phyloP scores from a whole-genome alignment of 768 basidiomycete genomes.

The Daedaleopsis nitida region DNA sequence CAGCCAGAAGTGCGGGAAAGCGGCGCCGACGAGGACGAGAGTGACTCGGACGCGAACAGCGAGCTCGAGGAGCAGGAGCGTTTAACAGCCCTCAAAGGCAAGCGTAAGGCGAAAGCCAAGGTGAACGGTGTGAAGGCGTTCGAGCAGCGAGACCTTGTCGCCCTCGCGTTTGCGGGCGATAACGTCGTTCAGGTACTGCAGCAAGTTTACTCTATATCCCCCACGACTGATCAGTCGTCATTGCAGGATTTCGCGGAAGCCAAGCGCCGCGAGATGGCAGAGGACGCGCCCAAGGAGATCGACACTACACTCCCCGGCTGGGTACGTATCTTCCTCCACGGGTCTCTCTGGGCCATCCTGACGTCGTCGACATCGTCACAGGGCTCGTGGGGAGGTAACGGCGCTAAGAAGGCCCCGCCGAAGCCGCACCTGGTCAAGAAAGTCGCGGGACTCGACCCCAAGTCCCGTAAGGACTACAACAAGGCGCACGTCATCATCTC shows the following conservation, averaged over 20 bases:
- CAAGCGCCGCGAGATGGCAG: constrained; percentile 80
- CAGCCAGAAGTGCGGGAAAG: constrained; percentile 1
- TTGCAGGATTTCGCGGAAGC: constrained; percentile 81
- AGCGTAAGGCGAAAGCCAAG: constrained; percentile 47
- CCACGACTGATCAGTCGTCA: not conserved
- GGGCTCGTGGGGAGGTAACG: constrained; percentile 92
- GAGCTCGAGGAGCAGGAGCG: constrained; percentile 74
- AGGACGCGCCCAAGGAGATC: constrained; percentile 84
- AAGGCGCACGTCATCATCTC: constrained; percentile 93
- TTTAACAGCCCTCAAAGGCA: constrained; percentile 34
- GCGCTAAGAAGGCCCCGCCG: constrained; percentile 58
- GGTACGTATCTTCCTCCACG: constrained; percentile 53
- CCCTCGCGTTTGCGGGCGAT: constrained; percentile 95
- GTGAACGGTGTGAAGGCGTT: constrained; percentile 61
- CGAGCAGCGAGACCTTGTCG: constrained; percentile 89
- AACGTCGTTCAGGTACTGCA: constrained; percentile 80
- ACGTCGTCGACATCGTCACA: constrained; percentile 31
- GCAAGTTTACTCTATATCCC: not conserved
- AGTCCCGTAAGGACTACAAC: constrained; percentile 77
- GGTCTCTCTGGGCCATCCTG: not conserved
- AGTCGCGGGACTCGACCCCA: constrained; percentile 78
- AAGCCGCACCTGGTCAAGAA: constrained; percentile 79
- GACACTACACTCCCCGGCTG: constrained; percentile 94
- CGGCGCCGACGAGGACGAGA: constrained; percentile 28
- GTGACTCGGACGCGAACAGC: constrained; percentile 59